These are phyloP conservation scores for Colletotrichum magnum DNA, from an alignment of 2,329 filamentous ascomycete genomes.

Conservation along the genomic window DNA sequence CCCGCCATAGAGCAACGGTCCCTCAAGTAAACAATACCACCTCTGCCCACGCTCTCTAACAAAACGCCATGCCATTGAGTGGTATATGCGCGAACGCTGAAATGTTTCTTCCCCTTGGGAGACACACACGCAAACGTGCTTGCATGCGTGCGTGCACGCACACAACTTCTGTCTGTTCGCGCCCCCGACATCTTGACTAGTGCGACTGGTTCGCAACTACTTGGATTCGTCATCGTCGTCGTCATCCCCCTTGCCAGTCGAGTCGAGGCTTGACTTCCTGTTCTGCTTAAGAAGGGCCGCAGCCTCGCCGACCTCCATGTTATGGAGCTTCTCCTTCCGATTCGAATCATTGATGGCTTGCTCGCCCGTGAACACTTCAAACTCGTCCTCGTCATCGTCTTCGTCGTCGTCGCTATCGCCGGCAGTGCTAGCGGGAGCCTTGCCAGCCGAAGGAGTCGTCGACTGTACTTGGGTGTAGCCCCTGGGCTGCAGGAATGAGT, in stretches of 20 bases:
- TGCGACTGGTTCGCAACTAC: conserved; percentile 36
- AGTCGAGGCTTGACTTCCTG: conserved; percentile 48
- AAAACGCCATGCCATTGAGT: conserved; percentile 19
- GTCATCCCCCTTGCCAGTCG: conserved; percentile 45
- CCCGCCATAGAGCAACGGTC: not conserved
- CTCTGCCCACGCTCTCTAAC: conserved; percentile 24
- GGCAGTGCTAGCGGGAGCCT: conserved; percentile 31
- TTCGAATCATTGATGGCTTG: conserved; percentile 60
- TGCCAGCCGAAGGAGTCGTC: conserved; percentile 5
- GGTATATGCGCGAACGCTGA: not conserved
- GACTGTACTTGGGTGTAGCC: conserved; percentile 24
- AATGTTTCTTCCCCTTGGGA: not conserved
- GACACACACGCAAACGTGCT: not conserved
- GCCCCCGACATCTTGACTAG: conserved; percentile 22
- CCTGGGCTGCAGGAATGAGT: conserved; percentile 44
- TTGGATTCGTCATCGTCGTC: conserved; percentile 54
- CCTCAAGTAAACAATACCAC: conserved; percentile 2
- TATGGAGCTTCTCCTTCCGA: conserved; percentile 68
- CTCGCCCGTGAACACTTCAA: conserved; percentile 56
- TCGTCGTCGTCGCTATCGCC: conserved; percentile 62
- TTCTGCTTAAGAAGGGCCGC: conserved; percentile 59
- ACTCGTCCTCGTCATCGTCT: conserved; percentile 59
- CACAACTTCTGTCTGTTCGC: conserved; percentile 42
- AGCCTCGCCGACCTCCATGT: conserved; percentile 73
- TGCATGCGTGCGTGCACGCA: not conserved